phyloP scores from a whole-genome alignment of 331 rosid genomes.

The Quercus lobata region DNA sequence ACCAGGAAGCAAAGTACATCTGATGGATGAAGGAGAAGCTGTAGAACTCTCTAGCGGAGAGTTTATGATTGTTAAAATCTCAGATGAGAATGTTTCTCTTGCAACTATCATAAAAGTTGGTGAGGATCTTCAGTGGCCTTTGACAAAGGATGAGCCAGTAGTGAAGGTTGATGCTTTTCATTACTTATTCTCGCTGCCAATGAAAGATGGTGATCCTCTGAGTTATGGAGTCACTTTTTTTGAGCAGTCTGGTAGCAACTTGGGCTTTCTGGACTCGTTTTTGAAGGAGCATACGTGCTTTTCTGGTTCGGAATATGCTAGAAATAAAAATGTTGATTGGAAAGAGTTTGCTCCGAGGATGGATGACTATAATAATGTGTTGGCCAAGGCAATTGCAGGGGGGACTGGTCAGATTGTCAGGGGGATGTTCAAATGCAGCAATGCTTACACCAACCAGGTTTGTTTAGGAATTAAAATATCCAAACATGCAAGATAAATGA shows the following conservation, averaged over 20 bases:
- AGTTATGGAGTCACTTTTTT: constrained; percentile 78
- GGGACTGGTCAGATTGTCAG: constrained; percentile 89
- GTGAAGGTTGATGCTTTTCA: constrained; percentile 63
- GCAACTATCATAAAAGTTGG: constrained; percentile 72
- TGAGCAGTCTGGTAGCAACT: constrained; percentile 25
- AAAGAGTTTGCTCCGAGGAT: constrained; percentile 78
- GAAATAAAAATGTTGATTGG: constrained; percentile 60
- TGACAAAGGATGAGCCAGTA: constrained; percentile 86
- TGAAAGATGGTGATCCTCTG: constrained; percentile 72
- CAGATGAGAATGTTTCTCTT: constrained; percentile 45
- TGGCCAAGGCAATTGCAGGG: constrained; percentile 82
- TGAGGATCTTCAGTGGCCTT: constrained; percentile 66
- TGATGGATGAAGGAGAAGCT: constrained; percentile 70
- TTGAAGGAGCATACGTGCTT: constrained; percentile 66
- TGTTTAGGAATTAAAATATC: neutral
- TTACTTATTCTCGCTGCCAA: constrained; percentile 68
- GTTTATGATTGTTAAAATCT: constrained; percentile 46
- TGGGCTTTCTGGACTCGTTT: constrained; percentile 52
- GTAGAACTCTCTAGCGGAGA: constrained; percentile 55
- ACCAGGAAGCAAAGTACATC: constrained; percentile 61
- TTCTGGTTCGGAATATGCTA: constrained; percentile 33
- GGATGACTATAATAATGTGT: constrained; percentile 61
- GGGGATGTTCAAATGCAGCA: constrained; percentile 78
- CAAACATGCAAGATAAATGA: neutral
- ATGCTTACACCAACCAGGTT: constrained; percentile 83